Evolutionary conservation across 2,329 filamentous ascomycete species (phyloP), one percentile per base, ranked within the genome.

Genomic region (Akanthomyces uredinophilus): DNA sequence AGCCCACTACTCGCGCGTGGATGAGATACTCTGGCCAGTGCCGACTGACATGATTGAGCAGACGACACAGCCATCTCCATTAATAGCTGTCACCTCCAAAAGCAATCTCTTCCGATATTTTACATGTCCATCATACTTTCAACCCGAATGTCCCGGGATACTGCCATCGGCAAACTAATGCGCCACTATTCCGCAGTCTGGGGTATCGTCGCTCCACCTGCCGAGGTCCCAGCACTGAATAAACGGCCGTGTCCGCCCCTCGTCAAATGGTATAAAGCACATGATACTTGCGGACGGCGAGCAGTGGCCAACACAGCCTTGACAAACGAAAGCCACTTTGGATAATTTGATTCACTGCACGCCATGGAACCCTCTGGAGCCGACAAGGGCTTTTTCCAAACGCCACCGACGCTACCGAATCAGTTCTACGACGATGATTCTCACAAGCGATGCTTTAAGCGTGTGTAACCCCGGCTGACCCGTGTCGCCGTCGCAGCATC

Each of bases 351-450:
- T 18, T 18, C n/a, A 53, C 20, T 14, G 10, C 10, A n/a, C 47
- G 63, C 27, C 20, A 80, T 81, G 79, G 72, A 80, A 62, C 70
- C 77, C 3, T 79, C 79, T 14, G 75, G 75, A 56, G 72, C 78
- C 14, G 76, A 80, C 64, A 75, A 69, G 10, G 84, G 85, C 63
- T 86, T 85, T 72, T 83, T 87, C 66, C 84, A 86, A 66, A 71
- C 77, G 44, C 73, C 78, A 4, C 82, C 80, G 2, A 74, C 78
- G 11, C 70, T 87, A 51, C 74, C 71, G 16, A 87, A 87, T 66
- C 83, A 86, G 63, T 84, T 83, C 63, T 71, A 80, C 49, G 81
- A 86, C 41, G 84, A 87, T 69, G 73, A 72, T 6, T 81, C 78
- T 58, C 78, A 83, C 29, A 78, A 79, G 67, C 75, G 84, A 37